Evolutionary conservation across 257 asterid genomes (phyloP), one percentile per base, ranked within the genome.

Genomic region (Ilex asprella): DNA sequence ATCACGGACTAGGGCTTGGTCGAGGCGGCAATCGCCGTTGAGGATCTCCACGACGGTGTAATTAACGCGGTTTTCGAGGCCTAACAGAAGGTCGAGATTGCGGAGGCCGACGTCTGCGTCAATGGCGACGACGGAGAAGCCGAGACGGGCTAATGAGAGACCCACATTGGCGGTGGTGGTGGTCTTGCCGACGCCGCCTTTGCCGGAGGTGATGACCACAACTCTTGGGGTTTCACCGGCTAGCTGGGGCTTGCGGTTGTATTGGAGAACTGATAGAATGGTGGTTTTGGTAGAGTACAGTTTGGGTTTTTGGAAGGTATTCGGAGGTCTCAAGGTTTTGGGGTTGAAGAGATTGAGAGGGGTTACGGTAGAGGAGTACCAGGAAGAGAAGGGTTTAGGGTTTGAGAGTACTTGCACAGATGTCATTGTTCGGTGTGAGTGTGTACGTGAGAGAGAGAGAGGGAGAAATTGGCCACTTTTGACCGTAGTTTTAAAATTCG

Each of bases 41-140:
- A 92, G 87, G 29, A 92, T 91, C 73, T 92, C 97, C 31, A 92
- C 85, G 30, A 92, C 97, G 14, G 97, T 89, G 86, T 92, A 92
- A 58, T 92, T 92, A 31, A 92, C 97, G 44, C 99, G 97, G 62
- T 92, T 92, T 55, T 92, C 97, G 35, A 92, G 91, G 10, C 99
- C 99, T 10, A 92, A 81, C 7, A 89, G 84, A 58, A 92, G 97
- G 85, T 89, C 97, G 54, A 92, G 95, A 78, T 89, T 92, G 15
- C 97, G 94, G 57, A 89, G 91, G 62, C 99, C 99, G 5, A 92
- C 94, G 76, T 92, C 99, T 63, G 96, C 95, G 76, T 92, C 97
- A n/a, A 92, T 92, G 63, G 97, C 97, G 61, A 92, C 97, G 4
- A 86, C 94, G 0, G 95, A 82, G 89, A 89, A 89, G 62, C 96